Evolutionary conservation across 768 basidiomycete genomes (phyloP).

Genomic region (Cyclocybe cylindracea): DNA sequence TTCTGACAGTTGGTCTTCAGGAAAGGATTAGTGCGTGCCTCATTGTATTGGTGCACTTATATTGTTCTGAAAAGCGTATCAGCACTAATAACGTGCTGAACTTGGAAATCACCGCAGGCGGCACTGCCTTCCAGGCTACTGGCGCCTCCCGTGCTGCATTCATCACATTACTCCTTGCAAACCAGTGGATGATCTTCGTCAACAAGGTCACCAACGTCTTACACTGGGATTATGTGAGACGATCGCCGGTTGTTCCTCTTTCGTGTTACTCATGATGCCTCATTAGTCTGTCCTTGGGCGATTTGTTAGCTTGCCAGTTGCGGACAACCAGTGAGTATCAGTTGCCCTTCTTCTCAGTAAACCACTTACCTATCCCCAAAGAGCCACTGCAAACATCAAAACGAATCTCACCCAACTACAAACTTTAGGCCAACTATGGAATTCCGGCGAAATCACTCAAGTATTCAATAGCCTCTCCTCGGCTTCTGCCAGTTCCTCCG

Average conservation of each 20-base stretch:
- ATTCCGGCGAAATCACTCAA: slow-evolving; percentile 35
- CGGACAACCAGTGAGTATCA: slow-evolving; percentile 37
- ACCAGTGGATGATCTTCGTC: slow-evolving; percentile 70
- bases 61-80: background rate
- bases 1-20: slow-evolving; percentile 15
- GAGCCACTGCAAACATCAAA: slow-evolving; percentile 54
- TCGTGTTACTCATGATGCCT: slow-evolving; percentile 3
- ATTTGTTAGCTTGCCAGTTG: slow-evolving; percentile 63
- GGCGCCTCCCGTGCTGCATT: slow-evolving; percentile 44
- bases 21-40: slow-evolving; percentile 40
- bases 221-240: slow-evolving; percentile 71
- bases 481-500: slow-evolving; percentile 30
- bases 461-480: slow-evolving; percentile 36
- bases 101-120: slow-evolving; percentile 57
- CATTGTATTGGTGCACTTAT: background rate
- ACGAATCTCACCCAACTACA: slow-evolving; percentile 52
- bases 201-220: slow-evolving; percentile 54
- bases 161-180: slow-evolving; percentile 52
- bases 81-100: slow-evolving; percentile 62
- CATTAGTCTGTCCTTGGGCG: slow-evolving; percentile 58
- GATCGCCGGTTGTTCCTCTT: background rate
- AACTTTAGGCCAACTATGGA: slow-evolving; percentile 51
- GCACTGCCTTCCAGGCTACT: slow-evolving; percentile 55
- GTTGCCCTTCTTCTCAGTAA: background rate
- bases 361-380: slow-evolving; percentile 18